Evolutionary conservation across 139 green algal species (phyloP), one percentile per base, ranked within the genome.

Genomic region (Chlorella sp.): DNA sequence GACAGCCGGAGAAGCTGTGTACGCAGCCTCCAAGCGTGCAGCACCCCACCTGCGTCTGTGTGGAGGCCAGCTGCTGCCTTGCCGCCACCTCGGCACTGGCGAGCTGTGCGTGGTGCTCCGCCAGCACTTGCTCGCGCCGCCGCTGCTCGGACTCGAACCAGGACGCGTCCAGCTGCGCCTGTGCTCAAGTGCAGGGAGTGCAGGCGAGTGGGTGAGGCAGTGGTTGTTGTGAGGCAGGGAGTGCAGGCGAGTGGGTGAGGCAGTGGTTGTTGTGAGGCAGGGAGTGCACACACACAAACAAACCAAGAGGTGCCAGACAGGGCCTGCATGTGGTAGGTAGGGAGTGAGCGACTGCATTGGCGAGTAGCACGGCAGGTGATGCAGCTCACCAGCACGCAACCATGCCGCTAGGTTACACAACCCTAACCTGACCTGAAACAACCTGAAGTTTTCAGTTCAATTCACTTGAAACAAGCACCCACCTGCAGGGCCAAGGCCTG

Each of bases 401-500:
- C 42, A 24, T 55, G 42, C 17, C 42, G 42, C 42, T 17, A 55
- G 42, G 42, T 55, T 10, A 55, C 10, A 55, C 42, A 17, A 10
- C 10, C 42, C 10, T 17, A 55, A 55, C 17, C 10, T 55, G 42
- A 55, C 42, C 42, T 55, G 42, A 55, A 10, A 55, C 42, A 55
- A 17, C 10, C 42, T 55, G 42, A 55, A 17, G 42, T 55, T 10
- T 17, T 55, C 17, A 55, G 10, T 55, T 17, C 10, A 17, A 55
- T 55, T 55, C 42, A 24, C 42, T 55, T 55, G 10, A 17, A 55
- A 55, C 10, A 10, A 55, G 42, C 42, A 55, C 30, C 5, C 0
- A 78, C 80, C 62, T 79, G 66, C 67, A 78, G 24, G 55, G 35
- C 51, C 23, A 85, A 50, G 0, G 82, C 71, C 29, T 79, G 49